phyloP scores from a whole-genome alignment of 2,329 filamentous ascomycete genomes.

The Ascochyta koolunga region DNA sequence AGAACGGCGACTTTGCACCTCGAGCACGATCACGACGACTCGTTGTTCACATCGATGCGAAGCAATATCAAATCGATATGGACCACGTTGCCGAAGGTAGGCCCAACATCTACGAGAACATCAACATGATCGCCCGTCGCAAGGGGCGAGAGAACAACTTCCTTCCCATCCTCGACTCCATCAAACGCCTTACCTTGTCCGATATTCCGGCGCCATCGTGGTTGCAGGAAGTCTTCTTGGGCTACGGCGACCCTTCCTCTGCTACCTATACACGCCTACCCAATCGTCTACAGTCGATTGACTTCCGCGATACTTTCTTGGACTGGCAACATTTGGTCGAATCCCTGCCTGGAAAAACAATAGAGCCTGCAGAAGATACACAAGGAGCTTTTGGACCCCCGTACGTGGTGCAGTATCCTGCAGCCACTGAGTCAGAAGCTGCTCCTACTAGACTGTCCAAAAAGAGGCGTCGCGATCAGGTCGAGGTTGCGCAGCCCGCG shows the following conservation, averaged over 20 bases:
- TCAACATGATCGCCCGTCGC: conserved; percentile 86
- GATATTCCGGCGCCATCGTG: conserved; percentile 86
- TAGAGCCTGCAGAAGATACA: conserved; percentile 77
- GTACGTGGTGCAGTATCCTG: conserved; percentile 75
- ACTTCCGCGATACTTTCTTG: conserved; percentile 93
- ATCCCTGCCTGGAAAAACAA: conserved; percentile 83
- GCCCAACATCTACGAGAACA: conserved; percentile 77
- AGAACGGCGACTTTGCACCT: conserved; percentile 66
- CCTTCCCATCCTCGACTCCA: conserved; percentile 88
- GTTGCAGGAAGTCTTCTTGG: conserved; percentile 97
- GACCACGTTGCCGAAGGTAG: conserved; percentile 70
- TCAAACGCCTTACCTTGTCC: conserved; percentile 82
- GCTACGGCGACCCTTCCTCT: conserved; percentile 89
- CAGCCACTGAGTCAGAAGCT: conserved; percentile 46
- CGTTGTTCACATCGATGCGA: conserved; percentile 80
- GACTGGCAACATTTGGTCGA: conserved; percentile 94
- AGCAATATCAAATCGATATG: conserved; percentile 77
- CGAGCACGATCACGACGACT: conserved; percentile 70
- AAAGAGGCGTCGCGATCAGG: conserved; percentile 81
- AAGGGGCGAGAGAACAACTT: conserved; percentile 95
- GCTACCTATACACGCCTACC: conserved; percentile 84
- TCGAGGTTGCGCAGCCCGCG: conserved; percentile 66
- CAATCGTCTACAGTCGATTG: conserved; percentile 77
- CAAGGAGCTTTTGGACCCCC: conserved; percentile 81
- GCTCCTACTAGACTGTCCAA: conserved; percentile 69